These are phyloP conservation scores for Aspergillus puulaauensis DNA, from an alignment of 2,329 filamentous ascomycete genomes.

Conservation along the genomic window DNA sequence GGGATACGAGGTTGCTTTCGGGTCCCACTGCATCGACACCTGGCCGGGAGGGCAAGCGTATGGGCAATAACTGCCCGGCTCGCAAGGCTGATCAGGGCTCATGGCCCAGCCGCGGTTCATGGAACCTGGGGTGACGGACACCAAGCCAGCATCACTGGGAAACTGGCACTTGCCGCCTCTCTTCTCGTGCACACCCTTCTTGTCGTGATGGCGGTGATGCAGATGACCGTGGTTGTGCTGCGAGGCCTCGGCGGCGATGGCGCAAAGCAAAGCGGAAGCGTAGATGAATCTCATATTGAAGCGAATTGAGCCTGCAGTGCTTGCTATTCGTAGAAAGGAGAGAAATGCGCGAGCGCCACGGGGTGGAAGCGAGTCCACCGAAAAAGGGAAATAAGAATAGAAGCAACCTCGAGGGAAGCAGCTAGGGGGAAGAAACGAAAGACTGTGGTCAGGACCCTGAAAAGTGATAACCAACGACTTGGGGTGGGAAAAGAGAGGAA, in stretches of 20 bases:
- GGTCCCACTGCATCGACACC: conserved; percentile 78
- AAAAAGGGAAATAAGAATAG: neutral
- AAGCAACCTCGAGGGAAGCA: neutral
- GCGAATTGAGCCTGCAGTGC: conserved; percentile 5
- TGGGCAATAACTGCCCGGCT: conserved; percentile 68
- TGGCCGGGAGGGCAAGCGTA: conserved; percentile 74
- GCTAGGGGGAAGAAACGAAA: conserved; percentile 17
- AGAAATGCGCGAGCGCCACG: neutral
- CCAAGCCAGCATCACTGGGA: conserved; percentile 65
- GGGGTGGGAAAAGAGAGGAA: conserved; percentile 18
- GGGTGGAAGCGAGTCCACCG: conserved; percentile 5
- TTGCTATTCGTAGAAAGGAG: neutral
- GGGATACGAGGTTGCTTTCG: conserved; percentile 62
- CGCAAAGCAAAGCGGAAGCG: conserved; percentile 36
- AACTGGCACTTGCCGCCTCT: conserved; percentile 62
- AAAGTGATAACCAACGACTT: conserved; percentile 28
- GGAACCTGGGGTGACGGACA: conserved; percentile 63
- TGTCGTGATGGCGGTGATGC: conserved; percentile 24
- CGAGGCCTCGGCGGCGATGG: conserved; percentile 36
- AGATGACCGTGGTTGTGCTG: conserved; percentile 24
- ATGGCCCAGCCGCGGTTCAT: conserved; percentile 77
- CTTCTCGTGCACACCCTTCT: conserved; percentile 44
- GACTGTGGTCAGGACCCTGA: conserved; percentile 23
- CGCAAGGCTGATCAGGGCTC: conserved; percentile 71
- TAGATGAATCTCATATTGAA: conserved; percentile 36